Conservation (phyloP, 192 early-diverging fungal genomes). For the Podochytrium sp. region DNA sequence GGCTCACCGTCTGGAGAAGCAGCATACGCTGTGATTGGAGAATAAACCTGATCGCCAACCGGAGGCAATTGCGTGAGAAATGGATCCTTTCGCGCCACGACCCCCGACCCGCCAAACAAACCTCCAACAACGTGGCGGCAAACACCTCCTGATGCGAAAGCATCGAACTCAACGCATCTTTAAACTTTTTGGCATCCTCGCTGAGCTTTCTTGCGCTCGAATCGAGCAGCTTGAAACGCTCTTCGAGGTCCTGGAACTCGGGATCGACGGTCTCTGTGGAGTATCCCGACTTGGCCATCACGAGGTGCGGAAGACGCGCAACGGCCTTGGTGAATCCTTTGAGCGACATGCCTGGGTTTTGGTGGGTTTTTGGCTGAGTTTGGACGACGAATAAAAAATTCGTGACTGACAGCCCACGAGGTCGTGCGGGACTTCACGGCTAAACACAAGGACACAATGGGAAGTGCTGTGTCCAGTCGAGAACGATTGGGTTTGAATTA, state of each 20-base stretch:
- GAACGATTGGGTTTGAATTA: no score
- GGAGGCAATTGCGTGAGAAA: neutral
- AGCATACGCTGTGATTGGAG: slow-evolving; percentile 10
- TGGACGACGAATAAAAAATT: no score
- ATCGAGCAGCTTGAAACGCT: slow-evolving; percentile 66
- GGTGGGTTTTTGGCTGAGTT: neutral
- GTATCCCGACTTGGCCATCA: slow-evolving; percentile 69
- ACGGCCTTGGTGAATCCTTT: slow-evolving; percentile 82
- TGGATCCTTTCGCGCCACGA: no score
- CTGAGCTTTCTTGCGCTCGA: slow-evolving; percentile 58
- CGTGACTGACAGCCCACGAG: no score
- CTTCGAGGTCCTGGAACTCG: slow-evolving; percentile 69
- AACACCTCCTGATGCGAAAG: slow-evolving; percentile 67
- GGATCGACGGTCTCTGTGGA: slow-evolving; percentile 57
- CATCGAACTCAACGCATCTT: slow-evolving; percentile 53
- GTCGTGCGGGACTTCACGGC: no score
- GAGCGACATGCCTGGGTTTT: slow-evolving; percentile 56
- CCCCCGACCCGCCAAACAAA: no score
- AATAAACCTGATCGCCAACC: slow-evolving; percentile 32
- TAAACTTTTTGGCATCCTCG: slow-evolving; percentile 70
- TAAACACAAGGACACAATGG: no score
- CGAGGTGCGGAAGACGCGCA: slow-evolving; percentile 76
- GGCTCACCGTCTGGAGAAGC: no score
- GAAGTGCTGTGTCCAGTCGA: no score
- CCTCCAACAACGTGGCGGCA: slow-evolving; percentile 56